phyloP scores from a whole-genome alignment of 2,329 filamentous ascomycete genomes.

The Lasiodiplodia hormozganensis region DNA sequence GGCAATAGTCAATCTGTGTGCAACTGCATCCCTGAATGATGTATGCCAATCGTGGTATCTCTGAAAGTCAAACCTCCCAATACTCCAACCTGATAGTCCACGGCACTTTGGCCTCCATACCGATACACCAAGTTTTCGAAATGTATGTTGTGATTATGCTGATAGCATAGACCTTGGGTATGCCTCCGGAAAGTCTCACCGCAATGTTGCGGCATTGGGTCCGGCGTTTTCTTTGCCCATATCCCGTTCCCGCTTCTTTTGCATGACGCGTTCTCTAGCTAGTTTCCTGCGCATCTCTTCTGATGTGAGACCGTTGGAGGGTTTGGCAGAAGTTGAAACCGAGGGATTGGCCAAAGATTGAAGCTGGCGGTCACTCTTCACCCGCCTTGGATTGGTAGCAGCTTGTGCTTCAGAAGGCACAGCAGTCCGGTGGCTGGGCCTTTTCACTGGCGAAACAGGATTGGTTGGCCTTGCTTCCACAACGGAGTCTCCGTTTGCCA shows the following conservation, averaged over 20 bases:
- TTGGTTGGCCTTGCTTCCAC: not conserved
- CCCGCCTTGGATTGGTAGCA: not conserved
- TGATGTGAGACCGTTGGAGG: not conserved
- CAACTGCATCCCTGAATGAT: not conserved
- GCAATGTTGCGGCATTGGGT: not conserved
- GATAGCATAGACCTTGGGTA: too few species aligned
- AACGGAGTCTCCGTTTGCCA: constrained; percentile 5
- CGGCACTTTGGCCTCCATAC: not conserved
- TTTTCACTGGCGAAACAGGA: constrained; percentile 1
- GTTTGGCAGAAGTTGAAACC: not conserved
- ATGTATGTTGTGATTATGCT: not conserved
- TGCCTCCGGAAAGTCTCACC: not conserved
- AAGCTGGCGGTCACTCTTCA: constrained; percentile 18
- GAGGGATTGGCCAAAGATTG: not conserved
- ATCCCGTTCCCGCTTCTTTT: constrained; percentile 26
- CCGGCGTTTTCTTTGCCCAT: constrained; percentile 23
- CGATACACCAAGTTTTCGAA: not conserved
- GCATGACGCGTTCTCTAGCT: constrained; percentile 19
- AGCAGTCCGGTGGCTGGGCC: not conserved
- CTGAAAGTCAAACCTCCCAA: not conserved
- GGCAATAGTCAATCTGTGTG: not conserved
- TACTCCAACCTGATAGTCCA: not conserved
- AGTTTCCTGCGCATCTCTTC: constrained; percentile 18
- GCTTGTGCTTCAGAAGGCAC: not conserved
- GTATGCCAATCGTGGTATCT: constrained; percentile 14